Evolutionary conservation across 176 grass and related monocot genomes (phyloP).

Genomic region (Triticum turgidum): DNA sequence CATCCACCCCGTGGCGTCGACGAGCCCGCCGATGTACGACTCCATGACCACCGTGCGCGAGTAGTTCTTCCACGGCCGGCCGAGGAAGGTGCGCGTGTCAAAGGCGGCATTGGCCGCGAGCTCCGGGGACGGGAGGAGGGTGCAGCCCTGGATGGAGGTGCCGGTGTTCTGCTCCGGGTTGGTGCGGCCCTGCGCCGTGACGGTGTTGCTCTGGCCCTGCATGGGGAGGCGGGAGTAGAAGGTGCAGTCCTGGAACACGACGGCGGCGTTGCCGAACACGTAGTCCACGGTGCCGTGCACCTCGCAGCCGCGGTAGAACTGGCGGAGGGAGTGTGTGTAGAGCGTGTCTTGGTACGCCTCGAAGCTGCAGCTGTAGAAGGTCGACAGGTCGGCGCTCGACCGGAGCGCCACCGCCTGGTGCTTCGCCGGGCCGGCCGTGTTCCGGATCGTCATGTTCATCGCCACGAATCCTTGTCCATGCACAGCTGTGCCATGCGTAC

Average conservation of each 20-base stretch:
- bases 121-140: conserved; percentile 42
- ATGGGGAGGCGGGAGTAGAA: conserved; percentile 66
- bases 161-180: conserved; percentile 88
- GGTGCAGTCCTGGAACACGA: conserved; percentile 68
- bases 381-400: conserved; percentile 55
- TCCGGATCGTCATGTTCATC: conserved; percentile 72
- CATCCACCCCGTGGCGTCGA: conserved; percentile 61
- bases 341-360: conserved; percentile 80
- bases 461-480: conserved; percentile 69
- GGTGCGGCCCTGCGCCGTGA: conserved; percentile 69
- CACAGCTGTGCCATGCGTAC: conserved; percentile 30
- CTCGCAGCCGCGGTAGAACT: conserved; percentile 77
- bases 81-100: conserved; percentile 43
- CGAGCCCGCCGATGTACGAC: conserved; percentile 44
- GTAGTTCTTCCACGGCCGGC: conserved; percentile 61
- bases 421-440: conserved; percentile 62
- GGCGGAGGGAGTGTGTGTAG: conserved; percentile 76
- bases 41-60: conserved; percentile 69
- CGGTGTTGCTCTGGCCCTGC: conserved; percentile 69
- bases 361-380: conserved; percentile 70
- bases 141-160: conserved; percentile 62
- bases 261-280: conserved; percentile 82
- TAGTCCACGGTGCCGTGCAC: conserved; percentile 77
- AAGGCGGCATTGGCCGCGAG: conserved; percentile 32
- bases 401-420: conserved; percentile 73